Conservation (phyloP, 2,329 filamentous ascomycete species). For the Aspergillus unguis region DNA sequence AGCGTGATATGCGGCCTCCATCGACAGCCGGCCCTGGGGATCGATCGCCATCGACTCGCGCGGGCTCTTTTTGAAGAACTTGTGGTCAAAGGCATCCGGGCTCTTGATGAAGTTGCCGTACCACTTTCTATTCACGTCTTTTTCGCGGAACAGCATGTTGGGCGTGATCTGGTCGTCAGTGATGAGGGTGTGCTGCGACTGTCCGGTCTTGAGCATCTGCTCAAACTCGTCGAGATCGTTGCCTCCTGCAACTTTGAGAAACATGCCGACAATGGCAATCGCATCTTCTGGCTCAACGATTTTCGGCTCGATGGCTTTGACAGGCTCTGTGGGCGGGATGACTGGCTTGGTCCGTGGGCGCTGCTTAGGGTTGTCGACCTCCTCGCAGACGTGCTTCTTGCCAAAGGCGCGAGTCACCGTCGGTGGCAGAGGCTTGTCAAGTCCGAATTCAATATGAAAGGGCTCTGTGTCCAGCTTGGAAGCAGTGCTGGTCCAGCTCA, state of each 20-base stretch:
- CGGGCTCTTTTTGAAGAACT: slow-evolving; percentile 26
- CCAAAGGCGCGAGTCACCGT: neutral
- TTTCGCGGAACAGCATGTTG: slow-evolving; percentile 22
- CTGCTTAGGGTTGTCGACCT: neutral
- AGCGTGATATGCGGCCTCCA: slow-evolving; percentile 7
- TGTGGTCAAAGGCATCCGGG: slow-evolving; percentile 29
- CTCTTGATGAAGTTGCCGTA: slow-evolving; percentile 21
- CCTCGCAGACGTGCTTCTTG: neutral
- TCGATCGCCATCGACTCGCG: slow-evolving; percentile 6
- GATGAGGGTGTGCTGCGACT: slow-evolving; percentile 32
- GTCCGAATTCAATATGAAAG: neutral
- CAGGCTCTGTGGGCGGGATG: neutral
- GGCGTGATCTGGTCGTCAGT: slow-evolving; percentile 22
- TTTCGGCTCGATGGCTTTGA: neutral
- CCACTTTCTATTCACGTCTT: slow-evolving; percentile 12
- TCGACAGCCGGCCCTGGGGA: slow-evolving; percentile 2
- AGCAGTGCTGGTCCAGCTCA: neutral
- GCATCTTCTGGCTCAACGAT: neutral
- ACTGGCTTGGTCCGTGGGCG: neutral
- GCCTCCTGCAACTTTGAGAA: slow-evolving; percentile 32
- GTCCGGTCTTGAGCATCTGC: slow-evolving; percentile 26
- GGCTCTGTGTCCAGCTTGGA: neutral
- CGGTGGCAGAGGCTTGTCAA: neutral
- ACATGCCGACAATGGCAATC: slow-evolving; percentile 41
- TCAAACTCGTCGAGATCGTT: slow-evolving; percentile 35